Conservation (phyloP, 345 rosid genomes). For the Erysimum cheiranthoides region DNA sequence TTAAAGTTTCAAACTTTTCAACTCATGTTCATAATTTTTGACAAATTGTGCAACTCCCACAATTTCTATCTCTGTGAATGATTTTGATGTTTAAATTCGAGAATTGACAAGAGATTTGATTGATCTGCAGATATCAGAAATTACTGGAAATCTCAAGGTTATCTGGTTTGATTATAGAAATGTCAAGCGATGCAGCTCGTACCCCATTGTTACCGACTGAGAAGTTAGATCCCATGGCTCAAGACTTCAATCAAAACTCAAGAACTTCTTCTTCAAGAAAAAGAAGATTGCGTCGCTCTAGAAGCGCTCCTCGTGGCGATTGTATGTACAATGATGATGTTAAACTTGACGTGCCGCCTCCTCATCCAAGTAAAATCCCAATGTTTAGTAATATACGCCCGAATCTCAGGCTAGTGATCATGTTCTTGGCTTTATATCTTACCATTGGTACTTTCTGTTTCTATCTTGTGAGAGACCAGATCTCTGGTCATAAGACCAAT, state of each 20-base stretch:
- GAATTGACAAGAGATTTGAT: conserved; percentile 7
- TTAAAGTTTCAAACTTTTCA: not conserved
- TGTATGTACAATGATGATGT: conserved; percentile 36
- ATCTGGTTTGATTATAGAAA: conserved; percentile 28
- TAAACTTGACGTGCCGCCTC: conserved; percentile 39
- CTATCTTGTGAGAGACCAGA: conserved; percentile 57
- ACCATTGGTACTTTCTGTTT: conserved; percentile 66
- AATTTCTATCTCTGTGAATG: not conserved
- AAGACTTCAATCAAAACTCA: conserved; percentile 36
- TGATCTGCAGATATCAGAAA: conserved; percentile 27
- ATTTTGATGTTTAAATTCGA: not conserved
- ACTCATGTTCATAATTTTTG: not conserved
- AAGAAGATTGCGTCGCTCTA: conserved; percentile 62
- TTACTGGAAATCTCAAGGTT: not conserved
- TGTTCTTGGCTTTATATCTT: conserved; percentile 55
- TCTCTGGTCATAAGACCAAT: conserved; percentile 70
- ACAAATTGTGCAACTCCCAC: not conserved
- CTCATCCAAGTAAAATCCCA: conserved; percentile 41
- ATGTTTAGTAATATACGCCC: conserved; percentile 55
- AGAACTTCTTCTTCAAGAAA: conserved; percentile 45
- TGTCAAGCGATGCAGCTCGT: conserved; percentile 58
- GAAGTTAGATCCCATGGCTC: conserved; percentile 35
- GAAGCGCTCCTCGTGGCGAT: conserved; percentile 76
- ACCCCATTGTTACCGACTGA: conserved; percentile 62
- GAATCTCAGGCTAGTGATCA: conserved; percentile 52